phyloP scores from a whole-genome alignment of 257 asterid species.

The Jasminum sambac region DNA sequence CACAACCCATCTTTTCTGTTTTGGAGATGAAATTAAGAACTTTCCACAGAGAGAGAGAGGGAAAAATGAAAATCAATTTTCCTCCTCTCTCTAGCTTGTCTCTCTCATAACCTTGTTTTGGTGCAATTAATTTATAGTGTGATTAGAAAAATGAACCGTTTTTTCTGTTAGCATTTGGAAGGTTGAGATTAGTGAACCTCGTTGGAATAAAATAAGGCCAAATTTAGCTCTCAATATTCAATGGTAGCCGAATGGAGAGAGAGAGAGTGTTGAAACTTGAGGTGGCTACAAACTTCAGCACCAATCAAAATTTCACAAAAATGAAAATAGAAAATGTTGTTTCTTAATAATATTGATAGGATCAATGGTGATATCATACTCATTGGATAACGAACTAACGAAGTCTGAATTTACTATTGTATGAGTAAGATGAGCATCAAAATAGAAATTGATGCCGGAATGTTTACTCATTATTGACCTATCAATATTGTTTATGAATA shows the following conservation, averaged over 20 bases:
- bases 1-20: slow-evolving; percentile 60
- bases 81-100: slow-evolving; percentile 30
- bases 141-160: slow-evolving; percentile 23
- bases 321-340: too few relatives aligned
- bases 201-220: neutral
- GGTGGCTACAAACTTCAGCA: too few relatives aligned
- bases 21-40: neutral
- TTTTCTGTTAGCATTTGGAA: slow-evolving; percentile 34
- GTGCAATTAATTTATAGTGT: slow-evolving; percentile 24
- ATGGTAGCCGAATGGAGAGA: neutral
- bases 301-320: too few relatives aligned
- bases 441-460: too few relatives aligned
- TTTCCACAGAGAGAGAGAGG: slow-evolving; percentile 25
- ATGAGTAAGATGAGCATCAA: too few relatives aligned
- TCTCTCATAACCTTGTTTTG: slow-evolving; percentile 21
- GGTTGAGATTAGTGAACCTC: slow-evolving; percentile 14
- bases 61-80: slow-evolving; percentile 29
- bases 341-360: too few relatives aligned
- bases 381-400: too few relatives aligned
- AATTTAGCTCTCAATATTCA: neutral
- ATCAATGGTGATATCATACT: too few relatives aligned
- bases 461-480: too few relatives aligned
- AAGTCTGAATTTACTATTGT: too few relatives aligned
- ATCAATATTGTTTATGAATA: too few relatives aligned
- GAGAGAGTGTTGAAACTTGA: too few relatives aligned